Percentiles rank a stretch among this genome's conserved stretches.
Conservation (phyloP, 169 alveolate species). For the Babesia gibsoni region DNA sequence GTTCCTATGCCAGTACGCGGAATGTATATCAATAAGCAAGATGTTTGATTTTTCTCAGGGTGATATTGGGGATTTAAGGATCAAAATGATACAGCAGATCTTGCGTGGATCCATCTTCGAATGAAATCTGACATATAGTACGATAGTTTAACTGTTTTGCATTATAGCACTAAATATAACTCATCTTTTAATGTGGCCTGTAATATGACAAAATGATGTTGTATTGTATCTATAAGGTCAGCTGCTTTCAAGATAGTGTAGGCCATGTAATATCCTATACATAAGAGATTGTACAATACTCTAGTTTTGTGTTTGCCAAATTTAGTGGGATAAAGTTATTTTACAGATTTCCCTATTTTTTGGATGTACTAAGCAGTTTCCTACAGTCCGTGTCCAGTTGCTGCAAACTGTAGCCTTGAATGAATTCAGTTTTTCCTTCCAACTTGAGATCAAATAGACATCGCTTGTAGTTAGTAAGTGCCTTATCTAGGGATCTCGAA, state of each 20-base stretch:
- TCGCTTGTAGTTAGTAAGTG: background rate
- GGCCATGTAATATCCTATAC: too few species aligned
- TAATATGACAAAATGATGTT: too few species aligned
- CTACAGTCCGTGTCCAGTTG: constrained; percentile 7
- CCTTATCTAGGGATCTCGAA: background rate
- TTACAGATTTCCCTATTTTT: too few species aligned
- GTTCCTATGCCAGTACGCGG: constrained; percentile 85
- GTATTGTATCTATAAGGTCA: too few species aligned
- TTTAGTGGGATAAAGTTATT: too few species aligned
- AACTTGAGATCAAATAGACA: constrained; percentile 11
- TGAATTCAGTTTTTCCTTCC: background rate
- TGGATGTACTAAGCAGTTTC: background rate
- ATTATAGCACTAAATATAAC: too few species aligned
- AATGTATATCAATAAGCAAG: constrained; percentile 75
- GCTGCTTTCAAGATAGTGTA: too few species aligned
- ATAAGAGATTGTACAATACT: too few species aligned
- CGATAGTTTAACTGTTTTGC: too few species aligned
- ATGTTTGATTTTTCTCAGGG: constrained; percentile 78
- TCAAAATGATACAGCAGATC: constrained; percentile 68
- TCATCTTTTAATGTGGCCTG: too few species aligned
- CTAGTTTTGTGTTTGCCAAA: too few species aligned
- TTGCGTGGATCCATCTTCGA: constrained; percentile 20
- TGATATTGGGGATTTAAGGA: constrained; percentile 64
- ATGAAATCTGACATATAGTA: background rate
- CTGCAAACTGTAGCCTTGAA: background rate